Percentiles rank a stretch among this genome's conserved stretches.
Evolutionary conservation across 2,329 filamentous ascomycete species (phyloP).

Genomic region (Thermoascus crustaceus): DNA sequence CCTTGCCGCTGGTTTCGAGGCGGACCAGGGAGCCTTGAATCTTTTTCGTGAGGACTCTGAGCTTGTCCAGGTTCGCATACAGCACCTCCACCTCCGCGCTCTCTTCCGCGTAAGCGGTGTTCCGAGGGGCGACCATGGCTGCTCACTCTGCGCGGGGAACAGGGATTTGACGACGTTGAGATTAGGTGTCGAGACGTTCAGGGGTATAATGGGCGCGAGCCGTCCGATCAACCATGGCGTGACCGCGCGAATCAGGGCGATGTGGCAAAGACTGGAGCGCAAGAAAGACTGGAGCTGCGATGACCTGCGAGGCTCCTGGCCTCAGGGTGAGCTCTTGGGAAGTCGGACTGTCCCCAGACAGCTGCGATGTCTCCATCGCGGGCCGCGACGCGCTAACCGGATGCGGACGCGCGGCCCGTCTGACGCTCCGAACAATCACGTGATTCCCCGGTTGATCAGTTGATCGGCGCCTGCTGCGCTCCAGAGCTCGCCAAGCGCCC

Average conservation of each 20-base stretch:
- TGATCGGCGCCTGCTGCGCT: not conserved
- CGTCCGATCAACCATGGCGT: no score
- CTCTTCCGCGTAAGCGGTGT: slow-evolving; percentile 55
- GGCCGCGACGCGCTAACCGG: not conserved
- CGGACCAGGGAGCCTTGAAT: slow-evolving; percentile 80
- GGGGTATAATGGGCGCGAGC: no score
- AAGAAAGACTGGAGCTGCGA: slow-evolving; percentile 1
- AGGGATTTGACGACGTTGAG: slow-evolving; percentile 15
- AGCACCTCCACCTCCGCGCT: slow-evolving; percentile 60
- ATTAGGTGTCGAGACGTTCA: no score
- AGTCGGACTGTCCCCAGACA: not conserved
- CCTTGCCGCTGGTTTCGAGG: slow-evolving; percentile 80
- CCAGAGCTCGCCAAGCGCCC: not conserved
- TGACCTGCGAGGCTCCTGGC: slow-evolving; percentile 16
- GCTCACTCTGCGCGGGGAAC: slow-evolving; percentile 8
- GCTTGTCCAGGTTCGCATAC: slow-evolving; percentile 74
- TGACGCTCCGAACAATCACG: not conserved
- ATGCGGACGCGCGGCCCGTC: slow-evolving; percentile 1
- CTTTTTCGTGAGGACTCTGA: slow-evolving; percentile 86
- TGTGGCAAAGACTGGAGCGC: slow-evolving; percentile 5
- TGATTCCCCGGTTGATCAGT: not conserved
- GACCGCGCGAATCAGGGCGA: slow-evolving; percentile 9
- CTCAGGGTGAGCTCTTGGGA: slow-evolving; percentile 5
- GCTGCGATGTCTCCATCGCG: no score
- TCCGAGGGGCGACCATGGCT: slow-evolving; percentile 48